Conservation (phyloP, 2,329 filamentous ascomycete species). For the Pseudogymnoascus sp. region DNA sequence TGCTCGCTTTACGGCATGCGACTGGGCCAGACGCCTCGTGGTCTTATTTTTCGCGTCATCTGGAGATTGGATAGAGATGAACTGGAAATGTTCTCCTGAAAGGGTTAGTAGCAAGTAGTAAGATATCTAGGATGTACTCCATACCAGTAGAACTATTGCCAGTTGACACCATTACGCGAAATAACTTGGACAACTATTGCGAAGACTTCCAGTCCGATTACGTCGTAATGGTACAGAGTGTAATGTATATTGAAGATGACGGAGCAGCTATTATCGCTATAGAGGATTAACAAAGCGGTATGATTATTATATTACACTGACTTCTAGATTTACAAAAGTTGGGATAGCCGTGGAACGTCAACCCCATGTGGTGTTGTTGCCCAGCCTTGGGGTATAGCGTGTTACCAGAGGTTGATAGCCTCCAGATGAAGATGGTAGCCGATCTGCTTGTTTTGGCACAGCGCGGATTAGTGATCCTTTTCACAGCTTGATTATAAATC, state of each 20-base stretch:
- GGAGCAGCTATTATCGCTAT: background rate
- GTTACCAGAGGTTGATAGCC: background rate
- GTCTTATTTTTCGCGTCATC: conserved; percentile 15
- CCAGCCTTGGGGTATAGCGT: background rate
- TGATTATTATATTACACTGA: background rate
- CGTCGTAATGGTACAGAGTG: background rate
- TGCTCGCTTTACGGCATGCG: conserved; percentile 25
- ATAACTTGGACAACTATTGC: no score
- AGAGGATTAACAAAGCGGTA: background rate
- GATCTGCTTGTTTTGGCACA: background rate
- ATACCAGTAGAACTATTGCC: background rate
- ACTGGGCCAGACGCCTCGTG: conserved; percentile 22
- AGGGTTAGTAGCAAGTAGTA: background rate
- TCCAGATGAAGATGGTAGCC: background rate
- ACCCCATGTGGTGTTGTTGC: background rate
- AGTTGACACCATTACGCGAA: background rate
- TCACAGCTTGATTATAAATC: background rate
- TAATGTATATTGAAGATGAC: background rate
- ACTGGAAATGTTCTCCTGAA: conserved; percentile 13
- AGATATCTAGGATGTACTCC: background rate
- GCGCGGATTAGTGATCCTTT: background rate
- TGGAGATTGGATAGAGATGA: conserved; percentile 19
- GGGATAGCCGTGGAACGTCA: background rate
- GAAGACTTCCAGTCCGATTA: background rate
- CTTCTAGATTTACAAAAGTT: background rate